Base-by-base conservation (phyloP, 768 basidiomycete species). In the Leccinum sublutescens region DNA sequence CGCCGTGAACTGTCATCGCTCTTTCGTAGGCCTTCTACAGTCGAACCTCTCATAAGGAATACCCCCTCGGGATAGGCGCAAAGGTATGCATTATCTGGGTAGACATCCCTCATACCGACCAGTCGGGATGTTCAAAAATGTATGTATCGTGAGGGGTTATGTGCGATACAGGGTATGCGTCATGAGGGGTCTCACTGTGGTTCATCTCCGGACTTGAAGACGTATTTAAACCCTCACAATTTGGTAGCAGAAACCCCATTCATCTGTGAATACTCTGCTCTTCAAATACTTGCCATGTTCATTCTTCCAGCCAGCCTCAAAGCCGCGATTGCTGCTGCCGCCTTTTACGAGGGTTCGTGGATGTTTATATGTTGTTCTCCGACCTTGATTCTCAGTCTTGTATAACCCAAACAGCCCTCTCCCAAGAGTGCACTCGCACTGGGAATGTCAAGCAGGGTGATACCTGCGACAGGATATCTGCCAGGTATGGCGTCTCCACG, bases 381-480 rank as follows among this genome's bases (percentile, higher is more conserved):
- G 12, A 14, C 6, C 11, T 50, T 52, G 33, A 51, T 31, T 59
- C 45, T 59, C 15, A 59, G 2, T 21, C 10, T 25, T 11, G 84
- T 67, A 69, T 62, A 29, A 85, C 86, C 67, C 83, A 79, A 29
- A 76, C 75, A 5, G 12, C 57, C 11, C 62, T 76, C 58, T 38
- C 38, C 17, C 38, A 38, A 38, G 38, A 38, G 38, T 90, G 89
- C 69, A 75, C 79, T 21, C 84, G 89, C 64, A 78, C 67, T 19
- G 85, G 85, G 68, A 86, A 81, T 53, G 79, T 91, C 9, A 3
- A 4, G 17, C 54, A 67, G 7, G 83, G 83, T 34, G 85, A 90
- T 66, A 82, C 79, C 58, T 91, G 89, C 70, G 17, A 90, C 72
- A 66, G 59, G 56, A 89, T 91, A 71, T 89, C 85, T 64, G 80